Conservation (phyloP, 441 rosid species). For the Croton laevigatus region DNA sequence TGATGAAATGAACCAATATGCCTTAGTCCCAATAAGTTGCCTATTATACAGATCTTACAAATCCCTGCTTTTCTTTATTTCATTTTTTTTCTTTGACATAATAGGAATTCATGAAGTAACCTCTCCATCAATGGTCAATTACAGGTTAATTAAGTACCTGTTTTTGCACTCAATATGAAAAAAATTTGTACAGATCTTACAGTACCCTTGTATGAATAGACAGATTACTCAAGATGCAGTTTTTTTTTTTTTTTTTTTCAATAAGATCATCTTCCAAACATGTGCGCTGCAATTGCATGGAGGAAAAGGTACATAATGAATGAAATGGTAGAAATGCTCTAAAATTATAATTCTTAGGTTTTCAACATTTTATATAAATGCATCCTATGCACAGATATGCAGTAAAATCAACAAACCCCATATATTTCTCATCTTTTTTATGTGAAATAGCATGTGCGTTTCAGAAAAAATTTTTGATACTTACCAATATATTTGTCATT, state of each 20-base stretch:
- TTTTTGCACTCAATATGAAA: neutral
- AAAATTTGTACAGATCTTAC: neutral
- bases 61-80: no score
- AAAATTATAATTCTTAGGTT: neutral
- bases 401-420: neutral
- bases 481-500: neutral
- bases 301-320: neutral
- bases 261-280: neutral
- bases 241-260: neutral
- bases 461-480: neutral
- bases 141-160: no score
- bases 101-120: no score
- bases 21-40: no score
- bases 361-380: neutral
- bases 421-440: neutral
- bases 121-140: no score
- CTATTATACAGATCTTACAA: no score
- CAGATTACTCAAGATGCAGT: neutral
- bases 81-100: no score
- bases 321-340: neutral
- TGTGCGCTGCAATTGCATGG: neutral
- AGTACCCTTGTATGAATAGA: neutral
- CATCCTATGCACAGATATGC: no score
- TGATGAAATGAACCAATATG: no score
- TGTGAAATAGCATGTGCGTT: neutral